phyloP scores from a whole-genome alignment of 2,329 filamentous ascomycete genomes.

The Neonectria hederae region DNA sequence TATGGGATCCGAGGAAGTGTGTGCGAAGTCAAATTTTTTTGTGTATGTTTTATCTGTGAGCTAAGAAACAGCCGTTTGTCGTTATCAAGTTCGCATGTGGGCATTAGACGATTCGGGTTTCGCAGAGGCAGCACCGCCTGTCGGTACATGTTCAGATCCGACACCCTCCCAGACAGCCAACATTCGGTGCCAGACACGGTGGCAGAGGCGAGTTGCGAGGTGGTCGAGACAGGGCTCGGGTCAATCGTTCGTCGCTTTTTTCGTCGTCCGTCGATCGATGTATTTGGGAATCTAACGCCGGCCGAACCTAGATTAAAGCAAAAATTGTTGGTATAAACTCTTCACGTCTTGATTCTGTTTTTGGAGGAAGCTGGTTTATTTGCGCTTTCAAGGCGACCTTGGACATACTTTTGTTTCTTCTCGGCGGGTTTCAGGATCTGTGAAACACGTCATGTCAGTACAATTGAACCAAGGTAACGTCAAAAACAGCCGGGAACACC shows the following conservation, averaged over 20 bases:
- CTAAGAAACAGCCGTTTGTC: constrained; percentile 55
- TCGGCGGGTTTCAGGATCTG: constrained; percentile 99
- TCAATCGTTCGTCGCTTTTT: constrained; percentile 37
- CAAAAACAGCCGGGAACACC: constrained; percentile 34
- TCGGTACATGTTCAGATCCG: constrained; percentile 40
- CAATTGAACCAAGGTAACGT: neutral
- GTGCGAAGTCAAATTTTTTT: constrained; percentile 43
- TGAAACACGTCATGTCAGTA: constrained; percentile 21
- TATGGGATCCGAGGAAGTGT: constrained; percentile 35
- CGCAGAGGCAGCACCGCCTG: constrained; percentile 42
- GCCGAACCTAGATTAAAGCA: constrained; percentile 90
- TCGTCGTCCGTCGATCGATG: constrained; percentile 40
- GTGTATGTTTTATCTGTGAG: constrained; percentile 53
- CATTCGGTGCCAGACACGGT: constrained; percentile 41
- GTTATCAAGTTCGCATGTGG: constrained; percentile 52
- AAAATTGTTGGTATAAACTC: constrained; percentile 67
- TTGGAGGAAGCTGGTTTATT: constrained; percentile 41
- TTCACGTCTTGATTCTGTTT: constrained; percentile 38
- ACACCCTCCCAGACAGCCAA: constrained; percentile 44
- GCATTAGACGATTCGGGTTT: constrained; percentile 50
- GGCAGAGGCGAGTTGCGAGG: constrained; percentile 45
- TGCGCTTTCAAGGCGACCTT: constrained; percentile 72
- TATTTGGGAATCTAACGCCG: constrained; percentile 74
- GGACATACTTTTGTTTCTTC: constrained; percentile 99
- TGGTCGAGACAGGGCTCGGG: constrained; percentile 38